phyloP scores from a whole-genome alignment of 2,329 filamentous ascomycete species.

The Verticillium alfalfae region DNA sequence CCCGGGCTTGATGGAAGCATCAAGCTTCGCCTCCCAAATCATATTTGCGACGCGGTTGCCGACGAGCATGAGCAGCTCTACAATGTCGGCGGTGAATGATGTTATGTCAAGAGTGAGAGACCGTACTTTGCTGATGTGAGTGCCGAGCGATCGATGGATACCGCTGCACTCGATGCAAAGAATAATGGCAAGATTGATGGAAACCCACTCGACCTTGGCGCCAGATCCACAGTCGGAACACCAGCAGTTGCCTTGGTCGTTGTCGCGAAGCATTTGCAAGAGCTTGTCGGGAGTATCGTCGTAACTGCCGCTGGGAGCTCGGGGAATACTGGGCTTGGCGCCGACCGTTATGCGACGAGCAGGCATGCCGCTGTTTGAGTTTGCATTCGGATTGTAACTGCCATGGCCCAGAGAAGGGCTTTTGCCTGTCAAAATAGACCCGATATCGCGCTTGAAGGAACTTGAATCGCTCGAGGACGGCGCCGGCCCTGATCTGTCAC shows the following conservation, averaged over 20 bases:
- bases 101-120: conserved; percentile 93
- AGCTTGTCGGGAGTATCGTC: conserved; percentile 83
- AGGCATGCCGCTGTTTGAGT: conserved; percentile 51
- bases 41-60: conserved; percentile 95
- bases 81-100: conserved; percentile 94
- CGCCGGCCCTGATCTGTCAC: conserved; percentile 40
- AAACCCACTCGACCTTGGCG: conserved; percentile 96
- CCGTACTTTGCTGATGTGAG: conserved; percentile 95
- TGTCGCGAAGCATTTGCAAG: conserved; percentile 79
- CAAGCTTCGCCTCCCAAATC: conserved; percentile 87
- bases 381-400: conserved; percentile 42
- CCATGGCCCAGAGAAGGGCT: conserved; percentile 63
- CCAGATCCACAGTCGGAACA: conserved; percentile 93
- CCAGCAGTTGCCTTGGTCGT: conserved; percentile 86
- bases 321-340: conserved; percentile 68
- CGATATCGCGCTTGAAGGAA: conserved; percentile 76
- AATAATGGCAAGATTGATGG: conserved; percentile 93
- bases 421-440: conserved; percentile 88
- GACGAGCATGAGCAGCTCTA: conserved; percentile 85
- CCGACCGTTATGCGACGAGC: conserved; percentile 87
- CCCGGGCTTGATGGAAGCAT: conserved; percentile 65
- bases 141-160: conserved; percentile 92
- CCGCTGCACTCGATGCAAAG: conserved; percentile 98
- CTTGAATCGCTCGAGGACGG: conserved; percentile 39
- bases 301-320: conserved; percentile 63